Evolutionary conservation across 352 stramenopile genomes (phyloP), one percentile per base, ranked within the genome.

Genomic region (Phytophthora aleatoria): DNA sequence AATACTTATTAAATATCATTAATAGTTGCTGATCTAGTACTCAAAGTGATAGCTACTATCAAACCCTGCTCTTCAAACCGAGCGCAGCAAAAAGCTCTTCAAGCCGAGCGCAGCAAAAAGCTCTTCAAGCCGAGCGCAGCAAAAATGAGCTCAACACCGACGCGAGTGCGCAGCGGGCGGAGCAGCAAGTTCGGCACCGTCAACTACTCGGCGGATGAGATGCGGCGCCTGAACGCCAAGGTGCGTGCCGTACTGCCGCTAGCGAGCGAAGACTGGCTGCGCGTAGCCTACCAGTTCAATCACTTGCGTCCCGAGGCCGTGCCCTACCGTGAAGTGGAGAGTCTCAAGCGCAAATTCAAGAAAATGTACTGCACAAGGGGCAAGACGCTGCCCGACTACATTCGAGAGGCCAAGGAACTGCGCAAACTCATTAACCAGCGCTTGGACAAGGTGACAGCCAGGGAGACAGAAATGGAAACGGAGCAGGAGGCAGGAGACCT

Each of bases 201-300:
- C 33, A 87, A 90, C 64, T 90, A 90, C 72, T 87, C 77, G 60
- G 65, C 74, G 35, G 77, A 87, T 58, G 80, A 87, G 69, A 90
- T 90, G 81, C 78, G 72, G 44, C 81, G 81, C 3, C 69, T 90
- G 39, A 85, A 82, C 53, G 81, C 75, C 10, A 83, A 85, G 49
- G 78, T 87, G 42, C 81, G 81, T 48, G 65, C 68, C 6, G 76
- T 90, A 56, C 70, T 87, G 63, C 81, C 81, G 10, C 52, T 80
- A 11, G 52, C 54, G 28, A 66, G 69, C 31, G 81, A 87, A 7
- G 81, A 87, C 50, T 90, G 81, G 81, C 69, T 90, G 57, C 76
- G 82, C 55, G 81, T 90, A 9, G 81, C 76, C 15, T 85, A 85
- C 61, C 69, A 83, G 43, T 90, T 87, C 59, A 90, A 90, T 61